These are phyloP conservation scores for Gonapodya sp. DNA, from an alignment of 192 early-diverging fungal species.

Conservation along the genomic window DNA sequence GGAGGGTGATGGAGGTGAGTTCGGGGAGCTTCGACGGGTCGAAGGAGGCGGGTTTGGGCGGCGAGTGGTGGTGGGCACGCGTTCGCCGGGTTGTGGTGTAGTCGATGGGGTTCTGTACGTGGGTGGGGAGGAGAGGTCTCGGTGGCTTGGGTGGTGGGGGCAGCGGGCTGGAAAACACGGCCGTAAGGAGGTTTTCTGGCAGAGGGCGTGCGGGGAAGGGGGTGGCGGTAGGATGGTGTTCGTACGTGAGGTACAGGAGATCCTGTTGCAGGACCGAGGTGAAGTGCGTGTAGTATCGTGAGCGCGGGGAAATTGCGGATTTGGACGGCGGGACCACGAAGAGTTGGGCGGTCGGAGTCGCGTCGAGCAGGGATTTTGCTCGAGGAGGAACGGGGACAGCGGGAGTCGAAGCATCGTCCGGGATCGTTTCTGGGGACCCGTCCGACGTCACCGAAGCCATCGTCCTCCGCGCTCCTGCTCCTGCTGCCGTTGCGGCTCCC, in stretches of 20 bases:
- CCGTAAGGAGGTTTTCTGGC: not conserved
- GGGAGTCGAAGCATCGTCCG: too few species aligned
- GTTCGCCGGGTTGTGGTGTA: slow-evolving; percentile 20
- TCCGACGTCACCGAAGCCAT: too few species aligned
- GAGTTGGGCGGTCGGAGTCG: not conserved
- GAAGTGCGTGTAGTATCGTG: slow-evolving; percentile 32
- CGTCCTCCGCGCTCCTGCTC: too few species aligned
- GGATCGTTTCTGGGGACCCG: too few species aligned
- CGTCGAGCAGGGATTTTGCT: not conserved
- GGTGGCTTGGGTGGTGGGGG: not conserved
- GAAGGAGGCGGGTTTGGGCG: not conserved
- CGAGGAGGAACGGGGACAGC: too few species aligned
- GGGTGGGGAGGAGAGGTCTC: not conserved
- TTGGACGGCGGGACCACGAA: not conserved
- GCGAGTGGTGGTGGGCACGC: not conserved
- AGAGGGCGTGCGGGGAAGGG: not conserved
- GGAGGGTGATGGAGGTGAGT: not conserved
- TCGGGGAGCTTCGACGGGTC: not conserved
- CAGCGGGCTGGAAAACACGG: not conserved
- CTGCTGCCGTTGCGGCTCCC: too few species aligned
- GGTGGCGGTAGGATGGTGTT: slow-evolving; percentile 29
- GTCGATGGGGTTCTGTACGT: slow-evolving; percentile 37
- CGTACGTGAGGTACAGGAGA: slow-evolving; percentile 60
- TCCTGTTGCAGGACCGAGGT: slow-evolving; percentile 65
- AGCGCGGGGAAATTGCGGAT: not conserved